These are phyloP conservation scores for Collybia sordida DNA, from an alignment of 768 basidiomycete genomes.

Conservation along the genomic window DNA sequence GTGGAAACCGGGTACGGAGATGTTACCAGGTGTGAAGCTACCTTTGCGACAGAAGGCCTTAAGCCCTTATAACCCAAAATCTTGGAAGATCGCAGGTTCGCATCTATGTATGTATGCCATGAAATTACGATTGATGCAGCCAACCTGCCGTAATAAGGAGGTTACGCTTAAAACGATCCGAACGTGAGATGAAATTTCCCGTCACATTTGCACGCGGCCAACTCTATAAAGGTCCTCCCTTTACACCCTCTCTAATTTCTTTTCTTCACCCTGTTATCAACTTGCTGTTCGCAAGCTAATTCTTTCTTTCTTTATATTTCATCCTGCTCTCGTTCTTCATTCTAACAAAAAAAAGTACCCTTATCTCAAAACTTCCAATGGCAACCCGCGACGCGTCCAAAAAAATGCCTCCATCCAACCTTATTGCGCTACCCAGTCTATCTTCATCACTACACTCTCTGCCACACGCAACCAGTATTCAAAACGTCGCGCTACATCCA, in stretches of 20 bases:
- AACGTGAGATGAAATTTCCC: constrained; percentile 26
- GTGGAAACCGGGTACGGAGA: constrained; percentile 11
- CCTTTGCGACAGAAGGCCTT: background rate
- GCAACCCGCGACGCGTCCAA: constrained; percentile 32
- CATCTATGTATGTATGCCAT: constrained; percentile 14
- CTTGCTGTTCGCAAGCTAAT: constrained; percentile 7
- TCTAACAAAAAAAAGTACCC: constrained; percentile 5
- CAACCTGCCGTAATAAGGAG: constrained; percentile 22
- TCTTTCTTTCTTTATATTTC: constrained; percentile 13
- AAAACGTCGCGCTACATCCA: constrained; percentile 64
- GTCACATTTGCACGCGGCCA: constrained; percentile 30
- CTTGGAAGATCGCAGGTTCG: constrained; percentile 15
- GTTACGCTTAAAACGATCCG: constrained; percentile 20
- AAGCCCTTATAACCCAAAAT: constrained; percentile 2
- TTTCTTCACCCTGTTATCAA: constrained; percentile 18
- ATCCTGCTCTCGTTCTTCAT: constrained; percentile 13
- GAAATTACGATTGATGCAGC: constrained; percentile 24
- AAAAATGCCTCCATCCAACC: constrained; percentile 44
- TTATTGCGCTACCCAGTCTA: constrained; percentile 73
- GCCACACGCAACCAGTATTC: constrained; percentile 71
- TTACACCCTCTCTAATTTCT: constrained; percentile 18
- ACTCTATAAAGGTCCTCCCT: constrained; percentile 33
- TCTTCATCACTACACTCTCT: constrained; percentile 67
- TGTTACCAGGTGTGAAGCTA: constrained; percentile 7
- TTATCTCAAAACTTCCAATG: constrained; percentile 27